Percentiles rank a stretch among this genome's conserved stretches.
These are phyloP conservation scores for Diaporthe citriasiana DNA, from an alignment of 2,329 filamentous ascomycete species.

Conservation along the genomic window DNA sequence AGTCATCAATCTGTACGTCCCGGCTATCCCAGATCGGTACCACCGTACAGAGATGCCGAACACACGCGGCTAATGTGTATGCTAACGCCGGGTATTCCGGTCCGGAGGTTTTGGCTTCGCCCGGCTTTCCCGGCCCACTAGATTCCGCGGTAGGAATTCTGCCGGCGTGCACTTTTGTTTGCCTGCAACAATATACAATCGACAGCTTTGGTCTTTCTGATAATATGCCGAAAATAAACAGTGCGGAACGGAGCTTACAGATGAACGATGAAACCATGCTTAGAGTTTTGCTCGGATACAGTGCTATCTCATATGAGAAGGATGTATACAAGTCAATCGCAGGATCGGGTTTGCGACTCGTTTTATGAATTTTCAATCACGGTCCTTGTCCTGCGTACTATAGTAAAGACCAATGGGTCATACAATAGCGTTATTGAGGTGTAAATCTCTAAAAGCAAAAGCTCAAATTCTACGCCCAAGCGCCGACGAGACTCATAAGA, in stretches of 20 bases:
- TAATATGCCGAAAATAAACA: background rate
- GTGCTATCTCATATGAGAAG: background rate
- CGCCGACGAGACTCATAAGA: slow-evolving; percentile 17
- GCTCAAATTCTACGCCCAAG: background rate
- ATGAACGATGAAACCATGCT: background rate
- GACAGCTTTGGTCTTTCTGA: background rate
- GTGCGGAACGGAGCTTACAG: background rate
- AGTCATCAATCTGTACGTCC: background rate
- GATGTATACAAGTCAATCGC: background rate
- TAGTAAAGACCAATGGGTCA: background rate
- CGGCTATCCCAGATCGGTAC: slow-evolving; percentile 8
- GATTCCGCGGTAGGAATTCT: background rate
- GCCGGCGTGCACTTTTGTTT: slow-evolving; percentile 4
- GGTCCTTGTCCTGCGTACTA: no score
- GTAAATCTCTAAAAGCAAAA: no score
- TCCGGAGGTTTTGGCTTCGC: background rate
- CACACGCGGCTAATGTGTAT: slow-evolving; percentile 9
- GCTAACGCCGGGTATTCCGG: slow-evolving; percentile 24
- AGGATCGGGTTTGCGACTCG: background rate
- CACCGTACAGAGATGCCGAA: background rate
- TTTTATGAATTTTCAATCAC: background rate
- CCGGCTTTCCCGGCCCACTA: slow-evolving; percentile 21
- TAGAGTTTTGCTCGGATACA: background rate
- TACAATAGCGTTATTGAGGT: no score
- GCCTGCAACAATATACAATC: background rate